Evolutionary conservation across 371 early-diverging fungal genomes (phyloP).

Genomic region (Polyrhizophydium stewartii): DNA sequence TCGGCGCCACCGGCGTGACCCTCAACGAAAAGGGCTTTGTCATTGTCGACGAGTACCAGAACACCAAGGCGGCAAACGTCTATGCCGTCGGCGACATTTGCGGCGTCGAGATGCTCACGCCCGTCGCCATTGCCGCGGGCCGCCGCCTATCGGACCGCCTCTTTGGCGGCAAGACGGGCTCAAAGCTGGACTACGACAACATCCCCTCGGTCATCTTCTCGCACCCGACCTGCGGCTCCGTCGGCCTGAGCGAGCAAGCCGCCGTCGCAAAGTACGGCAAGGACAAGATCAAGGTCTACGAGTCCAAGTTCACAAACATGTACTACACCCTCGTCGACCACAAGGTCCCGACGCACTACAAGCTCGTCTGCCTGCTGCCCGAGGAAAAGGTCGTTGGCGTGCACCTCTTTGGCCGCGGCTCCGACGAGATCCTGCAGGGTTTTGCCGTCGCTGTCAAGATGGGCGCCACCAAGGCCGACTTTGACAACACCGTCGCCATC

Average conservation of each 20-base stretch:
- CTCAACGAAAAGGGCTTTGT: slow-evolving; percentile 65
- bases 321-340: slow-evolving; percentile 69
- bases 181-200: slow-evolving; percentile 86
- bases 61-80: slow-evolving; percentile 64
- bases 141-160: slow-evolving; percentile 88
- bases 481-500: slow-evolving; percentile 94
- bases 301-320: slow-evolving; percentile 85
- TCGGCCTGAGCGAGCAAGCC: slow-evolving; percentile 84
- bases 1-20: slow-evolving; percentile 63
- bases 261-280: slow-evolving; percentile 73
- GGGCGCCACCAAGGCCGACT: slow-evolving; percentile 93
- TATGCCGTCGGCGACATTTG: slow-evolving; percentile 95
- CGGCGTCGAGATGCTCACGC: slow-evolving; percentile 90
- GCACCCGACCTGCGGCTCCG: slow-evolving; percentile 87
- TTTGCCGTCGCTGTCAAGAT: slow-evolving; percentile 63
- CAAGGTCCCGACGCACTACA: slow-evolving; percentile 86
- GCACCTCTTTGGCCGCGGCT: slow-evolving; percentile 88
- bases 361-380: slow-evolving; percentile 76
- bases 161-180: slow-evolving; percentile 69
- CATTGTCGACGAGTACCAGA: slow-evolving; percentile 79
- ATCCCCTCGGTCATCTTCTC: slow-evolving; percentile 97
- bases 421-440: slow-evolving; percentile 96
- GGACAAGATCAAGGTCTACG: slow-evolving; percentile 78
- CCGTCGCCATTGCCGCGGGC: slow-evolving; percentile 92
- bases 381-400: slow-evolving; percentile 95